Base-by-base conservation (phyloP, 352 stramenopile species). In the Globisporangium paroecandrum region DNA sequence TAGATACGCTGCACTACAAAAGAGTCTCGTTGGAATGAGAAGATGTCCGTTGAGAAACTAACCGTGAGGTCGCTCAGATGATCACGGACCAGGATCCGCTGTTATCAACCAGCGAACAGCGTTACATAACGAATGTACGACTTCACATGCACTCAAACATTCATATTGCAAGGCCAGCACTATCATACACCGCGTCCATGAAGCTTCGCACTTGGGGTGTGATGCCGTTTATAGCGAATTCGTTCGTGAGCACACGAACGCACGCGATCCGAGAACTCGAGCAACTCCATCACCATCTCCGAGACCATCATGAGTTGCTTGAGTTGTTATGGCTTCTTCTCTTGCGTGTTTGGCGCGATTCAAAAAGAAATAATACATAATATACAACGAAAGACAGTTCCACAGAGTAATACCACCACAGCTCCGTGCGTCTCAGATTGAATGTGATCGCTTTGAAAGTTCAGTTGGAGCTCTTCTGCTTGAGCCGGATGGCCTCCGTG, bases 161-260 rank as follows among this genome's bases (percentile, higher is more conserved):
- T 4, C 29, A 32, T 32, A 32, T 32, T 7, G 29, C 4, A 32
- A 32, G 29, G 1, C 8, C 29, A 32, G 29, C 29, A 32, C 29
- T 32, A 32, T 32, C 29, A 32, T 4, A 32, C 8, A 59, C 54
- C 54, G 54, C 54, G 54, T 59, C 54, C 13, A 59, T 32, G 15
- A 59, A 32, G 12, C 5, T 24, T 15, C 25, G 27, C 54, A 59
- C 54, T 36, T 38, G 13, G 4, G 54, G 27, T 15, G 54, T 9
- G 13, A 36, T 15, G 13, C 18, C 9, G 4, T 4, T 59, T 27
- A 6, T 25, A 41, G 25, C 84, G 29, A 32, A 32, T 32, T 32
- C 77, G 65, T 89, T 82, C 54, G 80, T 88, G 64, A 90, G 87
- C n/a, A 90, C 54, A 24, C 80, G 29, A 29, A 6, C 36, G 46